Base-by-base conservation (phyloP, 2,329 filamentous ascomycete genomes). In the Periconia digitata region DNA sequence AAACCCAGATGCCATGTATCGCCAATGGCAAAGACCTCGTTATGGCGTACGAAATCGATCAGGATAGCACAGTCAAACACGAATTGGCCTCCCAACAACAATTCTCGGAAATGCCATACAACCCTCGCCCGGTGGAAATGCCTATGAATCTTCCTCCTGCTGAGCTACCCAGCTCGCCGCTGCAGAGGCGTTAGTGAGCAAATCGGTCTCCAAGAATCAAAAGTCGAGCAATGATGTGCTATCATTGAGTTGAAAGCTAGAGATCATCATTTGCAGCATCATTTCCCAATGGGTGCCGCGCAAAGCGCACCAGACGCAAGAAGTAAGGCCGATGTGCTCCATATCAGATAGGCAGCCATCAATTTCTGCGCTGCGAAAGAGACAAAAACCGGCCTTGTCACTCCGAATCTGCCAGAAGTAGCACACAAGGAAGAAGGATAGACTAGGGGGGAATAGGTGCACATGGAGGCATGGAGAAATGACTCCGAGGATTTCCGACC, bases 61-160 rank as follows among this genome's bases (percentile, higher is more conserved):
- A 49, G 15, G 53, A 58, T 15, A 21, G 41, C n/a, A 32, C 47
- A n/a, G 47, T 38, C 2, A 60, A 52, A 32, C 44, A 60, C 18
- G 59, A 32, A 32, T 13, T 32, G 27, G 3, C 27, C n/a, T 32
- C 27, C n/a, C 27, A 32, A 32, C 27, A 32, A 12, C 4, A 32
- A 32, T 12, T 13, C 27, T 10, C 27, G 27, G 27, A 64, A 43
- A 40, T 60, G 47, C 49, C 52, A 18, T 24, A 13, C 16, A 34
- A 39, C 18, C 27, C 13, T 13, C 17, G 5, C 15, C 40, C 21
- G 18, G 38, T 20, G 6, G 57, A 63, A 46, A 42, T 58, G 22
- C 50, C 55, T 18, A 44, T 20, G 18, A 35, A 53, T 29, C 40
- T 17, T 18, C 35, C 21, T 34, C 44, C 41, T 8, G 45, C 8